Base-by-base conservation (phyloP, 176 grass and related monocot species). In the Cenchrus fungigraminus region DNA sequence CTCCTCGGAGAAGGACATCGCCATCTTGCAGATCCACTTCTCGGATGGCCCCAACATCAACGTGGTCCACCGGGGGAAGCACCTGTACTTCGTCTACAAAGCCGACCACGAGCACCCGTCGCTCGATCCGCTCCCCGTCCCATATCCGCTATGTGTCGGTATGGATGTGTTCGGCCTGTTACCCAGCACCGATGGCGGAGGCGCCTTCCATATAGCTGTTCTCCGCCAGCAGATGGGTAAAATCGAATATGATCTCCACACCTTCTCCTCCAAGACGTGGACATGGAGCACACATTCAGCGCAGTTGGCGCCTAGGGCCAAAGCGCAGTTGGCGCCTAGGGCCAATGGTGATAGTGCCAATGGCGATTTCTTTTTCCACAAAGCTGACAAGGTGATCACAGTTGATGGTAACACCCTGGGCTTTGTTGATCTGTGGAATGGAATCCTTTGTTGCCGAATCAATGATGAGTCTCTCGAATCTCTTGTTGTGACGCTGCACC, bases 21-120 rank as follows among this genome's bases (percentile, higher is more conserved):
- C 68, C 44, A 22, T 72, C 10, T 9, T 59, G 6, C 4, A 22
- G 19, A 47, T 47, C 17, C 57, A 17, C 19, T 59, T 59, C 57
- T n/a, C 57, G 6, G 2, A 2, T 19, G 6, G 57, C 57, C 57
- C 57, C 19, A 59, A n/a, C 57, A 59, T 59, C 57, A 59, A 12
- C 68, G 3, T 3, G 19, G 10, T 12, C 19, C 19, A 71, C 11
- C 20, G 19, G 45, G 45, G 45, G n/a, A 0, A 28, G 44, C 11
- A 9, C 11, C 44, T 11, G 2, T 72, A 72, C 69, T 72, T 72
- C 45, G 69, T 14, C 9, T 72, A 72, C 69, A 25, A 5, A 6
- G 69, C 69, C 45, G 19, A 72, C 69, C 69, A 14, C 45, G 44
- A 72, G 45, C 69, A 50, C 45, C 69, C 69, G 20, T 49, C 69